Evolutionary conservation across 495 filamentous ascomycete genomes (phyloP), one percentile per base, ranked within the genome.

Genomic region (Chaetomium fimeti): DNA sequence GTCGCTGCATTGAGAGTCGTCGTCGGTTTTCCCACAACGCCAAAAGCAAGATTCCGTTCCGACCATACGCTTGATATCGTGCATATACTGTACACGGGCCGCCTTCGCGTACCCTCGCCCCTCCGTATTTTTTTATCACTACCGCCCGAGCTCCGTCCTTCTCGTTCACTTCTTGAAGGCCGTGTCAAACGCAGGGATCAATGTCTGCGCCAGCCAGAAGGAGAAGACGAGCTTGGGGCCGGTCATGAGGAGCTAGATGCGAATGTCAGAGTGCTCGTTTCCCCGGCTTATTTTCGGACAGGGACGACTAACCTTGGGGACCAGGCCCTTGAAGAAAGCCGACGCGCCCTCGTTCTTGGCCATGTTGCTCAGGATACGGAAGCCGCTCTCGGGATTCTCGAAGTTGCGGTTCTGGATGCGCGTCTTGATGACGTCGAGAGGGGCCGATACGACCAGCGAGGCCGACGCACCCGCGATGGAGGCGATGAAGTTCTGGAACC

Each of bases 391-490:
- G 63, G 91, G 92, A 81, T 94, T 91, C 65, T 99, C 95, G 74
- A 99, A 99, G 80, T 99, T 98, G 74, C 90, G 86, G 81, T 98
- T 99, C 82, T 99, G 94, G 74, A 99, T 98, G 72, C 94, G 86
- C 60, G 94, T 99, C 84, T 99, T 99, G 84, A 99, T 95, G 70
- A 99, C 94, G 71, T 99, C 94, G 55, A 99, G 84, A 22, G 94
- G 94, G 18, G 93, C 94, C 40, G 93, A 97, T 4, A 99, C 92
- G 43, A 99, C 72, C 29, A 99, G 81, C 13, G 92, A 97, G 9
- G 94, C 92, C 47, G 89, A 92, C 29, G 94, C 93, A 77, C 94
- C 94, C 64, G 88, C 90, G 66, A 98, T 91, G 9, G 94, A 98
- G 48, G 94, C 94, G 59, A 99, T 85, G 68, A 99, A 99, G 82